phyloP scores from a whole-genome alignment of 2,329 filamentous ascomycete species.

The Bipolaris sorokiniana region DNA sequence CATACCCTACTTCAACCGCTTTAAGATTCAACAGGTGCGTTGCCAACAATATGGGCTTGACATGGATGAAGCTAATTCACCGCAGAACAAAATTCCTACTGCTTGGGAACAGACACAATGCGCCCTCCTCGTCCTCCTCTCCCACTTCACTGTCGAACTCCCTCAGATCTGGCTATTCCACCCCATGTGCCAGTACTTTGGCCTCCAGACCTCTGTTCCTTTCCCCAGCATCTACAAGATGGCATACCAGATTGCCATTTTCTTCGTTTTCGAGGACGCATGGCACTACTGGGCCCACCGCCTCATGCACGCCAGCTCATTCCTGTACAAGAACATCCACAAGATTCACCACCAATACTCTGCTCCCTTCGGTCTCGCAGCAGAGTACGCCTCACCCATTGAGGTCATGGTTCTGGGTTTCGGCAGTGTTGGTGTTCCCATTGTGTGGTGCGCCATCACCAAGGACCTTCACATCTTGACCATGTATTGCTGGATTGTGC shows the following conservation, averaged over 20 bases:
- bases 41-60: background rate
- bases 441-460: slow-evolving; percentile 82
- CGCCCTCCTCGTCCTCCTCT: slow-evolving; percentile 88
- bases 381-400: slow-evolving; percentile 96
- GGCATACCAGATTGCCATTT: slow-evolving; percentile 86
- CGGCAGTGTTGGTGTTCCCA: slow-evolving; percentile 81
- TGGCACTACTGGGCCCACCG: slow-evolving; percentile 99
- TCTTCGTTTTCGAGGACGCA: slow-evolving; percentile 94
- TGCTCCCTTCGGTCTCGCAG: slow-evolving; percentile 92
- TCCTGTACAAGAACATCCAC: slow-evolving; percentile 92
- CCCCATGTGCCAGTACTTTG: slow-evolving; percentile 90
- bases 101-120: slow-evolving; percentile 92
- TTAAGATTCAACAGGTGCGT: slow-evolving; percentile 88
- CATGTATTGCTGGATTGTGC: slow-evolving; percentile 96
- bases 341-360: slow-evolving; percentile 99
- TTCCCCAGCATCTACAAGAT: slow-evolving; percentile 89
- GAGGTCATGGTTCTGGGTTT: slow-evolving; percentile 94
- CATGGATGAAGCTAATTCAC: slow-evolving; percentile 21
- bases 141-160: slow-evolving; percentile 96
- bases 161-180: slow-evolving; percentile 99
- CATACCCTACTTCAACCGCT: slow-evolving; percentile 86
- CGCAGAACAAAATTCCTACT: slow-evolving; percentile 83
- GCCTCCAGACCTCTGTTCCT: slow-evolving; percentile 84
- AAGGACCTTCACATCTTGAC: slow-evolving; percentile 91
- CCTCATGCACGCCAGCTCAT: slow-evolving; percentile 85